Conservation (phyloP, 2,329 filamentous ascomycete species). For the Cercospora beticola region DNA sequence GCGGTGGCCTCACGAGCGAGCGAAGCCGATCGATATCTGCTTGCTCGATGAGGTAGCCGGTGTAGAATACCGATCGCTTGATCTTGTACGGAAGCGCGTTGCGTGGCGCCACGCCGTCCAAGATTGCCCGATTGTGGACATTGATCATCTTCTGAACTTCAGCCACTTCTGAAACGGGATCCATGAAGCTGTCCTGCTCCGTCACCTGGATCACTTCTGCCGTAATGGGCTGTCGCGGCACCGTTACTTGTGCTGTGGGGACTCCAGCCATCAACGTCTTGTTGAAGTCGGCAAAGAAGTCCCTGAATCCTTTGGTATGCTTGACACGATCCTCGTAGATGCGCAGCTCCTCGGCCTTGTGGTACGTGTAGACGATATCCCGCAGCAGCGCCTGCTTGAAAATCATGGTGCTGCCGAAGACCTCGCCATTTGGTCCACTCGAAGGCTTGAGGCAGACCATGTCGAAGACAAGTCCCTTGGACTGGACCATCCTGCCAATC, state of each 20-base stretch:
- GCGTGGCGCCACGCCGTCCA: constrained; percentile 46
- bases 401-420: constrained; percentile 77
- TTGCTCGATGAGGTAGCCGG: constrained; percentile 78
- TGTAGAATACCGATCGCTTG: constrained; percentile 86
- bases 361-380: constrained; percentile 82
- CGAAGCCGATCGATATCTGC: constrained; percentile 71
- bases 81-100: constrained; percentile 62
- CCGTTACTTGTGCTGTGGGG: constrained; percentile 29
- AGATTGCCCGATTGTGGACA: constrained; percentile 69
- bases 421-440: constrained; percentile 75
- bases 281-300: constrained; percentile 81
- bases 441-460: constrained; percentile 84
- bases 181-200: constrained; percentile 70
- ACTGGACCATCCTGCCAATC: constrained; percentile 74
- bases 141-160: constrained; percentile 90
- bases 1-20: constrained; percentile 65
- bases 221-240: constrained; percentile 62
- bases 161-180: constrained; percentile 75
- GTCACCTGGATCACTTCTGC: constrained; percentile 85
- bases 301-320: constrained; percentile 76
- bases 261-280: constrained; percentile 48
- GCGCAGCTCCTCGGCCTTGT: constrained; percentile 73
- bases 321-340: constrained; percentile 64
- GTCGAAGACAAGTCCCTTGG: constrained; percentile 81
- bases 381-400: constrained; percentile 89